Conservation (phyloP, 257 asterid genomes). For the Salvia rosmarinus region DNA sequence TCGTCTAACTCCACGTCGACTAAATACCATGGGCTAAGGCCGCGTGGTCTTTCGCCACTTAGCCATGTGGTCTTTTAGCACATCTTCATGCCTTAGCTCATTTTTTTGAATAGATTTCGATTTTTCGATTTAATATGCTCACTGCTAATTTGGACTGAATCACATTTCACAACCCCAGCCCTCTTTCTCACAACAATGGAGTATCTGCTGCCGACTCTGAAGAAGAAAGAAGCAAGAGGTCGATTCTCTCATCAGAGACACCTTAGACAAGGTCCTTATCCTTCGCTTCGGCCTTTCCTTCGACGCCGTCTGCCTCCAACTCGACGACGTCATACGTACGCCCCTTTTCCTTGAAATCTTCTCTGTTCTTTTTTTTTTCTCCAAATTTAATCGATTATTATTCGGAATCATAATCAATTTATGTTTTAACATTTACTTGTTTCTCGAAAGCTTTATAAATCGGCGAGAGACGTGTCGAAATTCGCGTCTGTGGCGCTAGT, state of each 20-base stretch:
- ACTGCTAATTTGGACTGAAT: too few species aligned
- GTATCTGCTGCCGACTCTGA: neutral
- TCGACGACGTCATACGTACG: conserved; percentile 70
- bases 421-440: neutral
- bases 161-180: neutral
- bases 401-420: neutral
- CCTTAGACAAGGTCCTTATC: conserved; percentile 87
- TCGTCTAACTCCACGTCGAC: too few species aligned
- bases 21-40: too few species aligned
- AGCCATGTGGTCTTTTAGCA: too few species aligned
- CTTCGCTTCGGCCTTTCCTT: conserved; percentile 87
- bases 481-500: conserved; percentile 81
- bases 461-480: conserved; percentile 78
- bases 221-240: neutral
- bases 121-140: too few species aligned
- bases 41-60: too few species aligned
- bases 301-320: conserved; percentile 80
- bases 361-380: too few species aligned
- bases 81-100: too few species aligned
- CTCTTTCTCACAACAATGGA: neutral
- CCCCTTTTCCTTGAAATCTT: neutral
- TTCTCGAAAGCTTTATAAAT: conserved; percentile 67
- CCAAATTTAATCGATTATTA: neutral
- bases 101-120: too few species aligned
- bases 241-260: conserved; percentile 50